Base-by-base conservation (phyloP, 352 stramenopile species). In the Phytophthora colocasiae region DNA sequence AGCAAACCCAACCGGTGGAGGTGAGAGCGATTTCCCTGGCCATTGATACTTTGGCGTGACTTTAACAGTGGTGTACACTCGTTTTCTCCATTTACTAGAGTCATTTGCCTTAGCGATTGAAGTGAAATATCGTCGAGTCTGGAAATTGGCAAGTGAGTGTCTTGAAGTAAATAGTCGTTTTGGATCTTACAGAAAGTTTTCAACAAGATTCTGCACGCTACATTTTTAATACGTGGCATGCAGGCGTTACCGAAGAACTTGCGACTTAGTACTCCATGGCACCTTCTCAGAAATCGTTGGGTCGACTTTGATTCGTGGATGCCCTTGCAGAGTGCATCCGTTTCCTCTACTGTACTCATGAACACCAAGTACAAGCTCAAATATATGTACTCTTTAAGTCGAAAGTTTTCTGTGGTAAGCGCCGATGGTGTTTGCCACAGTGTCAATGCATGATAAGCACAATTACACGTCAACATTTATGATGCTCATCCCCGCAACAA, bases 251-350 rank as follows among this genome's bases (percentile, higher is more conserved):
- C 29, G 1, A 34, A 34, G 29, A 34, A 34, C 29, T 34, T 34
- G 27, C 27, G 27, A 32, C 27, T 8, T 32, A 32, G 27, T 32
- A 34, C 29, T 34, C 29, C 29, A 36, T 14, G 31, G 8, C 31
- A 14, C 31, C 31, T 47, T 29, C n/a, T 47, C 44, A 14, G 19
- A 36, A 38, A 17, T 51, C 45, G 15, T 17, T 26, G 8, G 5
- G 50, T 58, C 36, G 34, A 46, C 50, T n/a, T 34, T 58, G 50
- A 27, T 58, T 36, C 31, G 31, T 36, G 31, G 8, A 14, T 36
- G 31, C 31, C 31, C 8, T 36, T 36, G 31, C 31, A 11, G 29
- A 34, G 29, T 34, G 6, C 29, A 10, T 34, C 5, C 0, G 7
- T 34, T 34, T 36, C 31, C 4, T 36, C 31, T 36, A 36, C 31